Percentiles rank a stretch among this genome's conserved stretches.
phyloP scores from a whole-genome alignment of 2,329 filamentous ascomycete species.

The Furcasterigmium sp. region DNA sequence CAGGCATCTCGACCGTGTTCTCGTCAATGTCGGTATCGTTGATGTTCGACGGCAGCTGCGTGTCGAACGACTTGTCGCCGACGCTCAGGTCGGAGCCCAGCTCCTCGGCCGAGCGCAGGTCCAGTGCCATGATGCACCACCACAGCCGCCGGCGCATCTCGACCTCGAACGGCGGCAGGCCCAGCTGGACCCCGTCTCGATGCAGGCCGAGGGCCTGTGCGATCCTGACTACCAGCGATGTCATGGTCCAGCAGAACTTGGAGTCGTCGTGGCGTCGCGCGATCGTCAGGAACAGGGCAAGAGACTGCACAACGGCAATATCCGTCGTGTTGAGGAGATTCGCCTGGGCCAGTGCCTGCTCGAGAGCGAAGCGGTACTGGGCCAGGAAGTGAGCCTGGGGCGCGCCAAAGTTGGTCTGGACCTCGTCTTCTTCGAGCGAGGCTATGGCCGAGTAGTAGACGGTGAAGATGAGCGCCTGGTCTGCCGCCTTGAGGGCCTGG shows the following conservation, averaged over 20 bases:
- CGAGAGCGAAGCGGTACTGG: constrained; percentile 47
- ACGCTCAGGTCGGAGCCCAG: constrained; percentile 42
- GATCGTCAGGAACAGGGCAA: constrained; percentile 49
- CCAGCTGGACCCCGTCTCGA: constrained; percentile 45
- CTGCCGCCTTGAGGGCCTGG: constrained; percentile 47
- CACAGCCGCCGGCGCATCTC: constrained; percentile 57
- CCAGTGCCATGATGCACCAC: constrained; percentile 55
- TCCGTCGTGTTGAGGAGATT: constrained; percentile 54
- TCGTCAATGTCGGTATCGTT: constrained; percentile 43
- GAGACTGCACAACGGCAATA: constrained; percentile 51
- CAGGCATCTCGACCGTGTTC: constrained; percentile 39
- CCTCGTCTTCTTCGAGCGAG: constrained; percentile 54
- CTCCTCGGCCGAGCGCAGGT: constrained; percentile 50
- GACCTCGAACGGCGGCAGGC: constrained; percentile 50
- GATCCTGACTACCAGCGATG: constrained; percentile 52
- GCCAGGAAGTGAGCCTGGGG: constrained; percentile 37
- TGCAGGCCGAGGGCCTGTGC: constrained; percentile 57
- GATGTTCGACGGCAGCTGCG: constrained; percentile 42
- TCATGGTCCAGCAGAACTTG: constrained; percentile 55
- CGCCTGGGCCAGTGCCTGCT: constrained; percentile 52
- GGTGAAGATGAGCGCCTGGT: constrained; percentile 60
- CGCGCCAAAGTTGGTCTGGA: constrained; percentile 34
- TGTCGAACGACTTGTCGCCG: constrained; percentile 36
- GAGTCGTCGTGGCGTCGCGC: constrained; percentile 41
- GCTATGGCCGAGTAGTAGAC: constrained; percentile 55